phyloP scores from a whole-genome alignment of 177 flowering plant genomes.

The Telopea speciosissima region DNA sequence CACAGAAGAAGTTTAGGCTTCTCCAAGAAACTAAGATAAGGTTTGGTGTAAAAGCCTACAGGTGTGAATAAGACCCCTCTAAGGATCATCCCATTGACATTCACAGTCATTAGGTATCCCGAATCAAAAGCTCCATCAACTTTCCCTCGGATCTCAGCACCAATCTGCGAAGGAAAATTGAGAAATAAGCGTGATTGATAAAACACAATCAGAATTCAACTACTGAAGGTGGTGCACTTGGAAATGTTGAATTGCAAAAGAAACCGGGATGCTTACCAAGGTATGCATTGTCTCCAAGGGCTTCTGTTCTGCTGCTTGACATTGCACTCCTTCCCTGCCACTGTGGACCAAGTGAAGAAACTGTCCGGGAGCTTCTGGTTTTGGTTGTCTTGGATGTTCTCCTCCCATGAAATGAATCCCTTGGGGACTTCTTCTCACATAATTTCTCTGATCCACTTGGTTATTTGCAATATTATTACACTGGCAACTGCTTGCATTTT shows the following conservation, averaged over 20 bases:
- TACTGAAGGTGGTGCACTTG: background rate
- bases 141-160: conserved; percentile 79
- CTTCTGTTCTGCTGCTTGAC: conserved; percentile 21
- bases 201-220: background rate
- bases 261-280: conserved; percentile 26
- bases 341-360: conserved; percentile 13
- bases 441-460: conserved; percentile 18
- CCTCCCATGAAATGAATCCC: conserved; percentile 21
- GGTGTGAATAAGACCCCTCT: conserved; percentile 87
- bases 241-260: background rate
- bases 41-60: conserved; percentile 33
- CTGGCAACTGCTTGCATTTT: conserved; percentile 19
- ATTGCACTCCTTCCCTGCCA: conserved; percentile 21
- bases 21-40: too few relatives aligned
- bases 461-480: conserved; percentile 11
- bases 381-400: conserved; percentile 26
- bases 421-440: conserved; percentile 16
- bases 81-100: conserved; percentile 71
- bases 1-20: background rate
- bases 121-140: conserved; percentile 93
- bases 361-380: conserved; percentile 31
- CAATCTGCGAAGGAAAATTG: conserved; percentile 41
- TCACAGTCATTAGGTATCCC: conserved; percentile 86
- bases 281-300: conserved; percentile 26
- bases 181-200: background rate